These are phyloP conservation scores for Flaveria brownii DNA, from an alignment of 129 eudicot species.

Conservation along the genomic window DNA sequence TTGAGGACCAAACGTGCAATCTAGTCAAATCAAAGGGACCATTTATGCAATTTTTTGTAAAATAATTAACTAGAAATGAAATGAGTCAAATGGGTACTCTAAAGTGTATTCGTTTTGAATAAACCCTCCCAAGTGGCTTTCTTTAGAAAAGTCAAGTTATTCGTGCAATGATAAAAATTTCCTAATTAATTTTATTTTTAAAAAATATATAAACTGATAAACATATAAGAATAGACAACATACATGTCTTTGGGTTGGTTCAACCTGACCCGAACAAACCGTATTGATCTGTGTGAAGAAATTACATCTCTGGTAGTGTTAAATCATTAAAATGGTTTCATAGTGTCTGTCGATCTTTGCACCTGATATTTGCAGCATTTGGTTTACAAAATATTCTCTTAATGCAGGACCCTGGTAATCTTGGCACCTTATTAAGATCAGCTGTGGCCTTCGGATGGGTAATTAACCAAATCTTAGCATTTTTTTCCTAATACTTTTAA, in stretches of 20 bases:
- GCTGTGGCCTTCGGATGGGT: conserved; percentile 94
- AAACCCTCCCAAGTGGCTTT: neutral
- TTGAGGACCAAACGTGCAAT: too few relatives aligned
- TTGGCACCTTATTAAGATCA: conserved; percentile 90
- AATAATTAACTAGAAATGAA: neutral
- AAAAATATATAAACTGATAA: too few relatives aligned
- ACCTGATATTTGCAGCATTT: conserved; percentile 19
- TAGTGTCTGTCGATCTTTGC: conserved; percentile 2
- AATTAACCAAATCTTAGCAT: conserved; percentile 23
- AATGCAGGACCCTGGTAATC: conserved; percentile 95
- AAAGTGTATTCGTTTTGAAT: too few relatives aligned
- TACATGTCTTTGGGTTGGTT: neutral
- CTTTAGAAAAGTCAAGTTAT: too few relatives aligned
- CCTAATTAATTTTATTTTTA: too few relatives aligned
- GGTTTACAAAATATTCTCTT: conserved; percentile 25
- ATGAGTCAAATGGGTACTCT: neutral
- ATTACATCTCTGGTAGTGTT: neutral
- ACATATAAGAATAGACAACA: neutral
- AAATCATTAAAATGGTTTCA: neutral
- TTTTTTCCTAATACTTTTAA: neutral
- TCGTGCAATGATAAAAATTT: neutral
- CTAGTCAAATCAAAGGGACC: too few relatives aligned
- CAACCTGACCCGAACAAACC: neutral
- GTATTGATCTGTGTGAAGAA: neutral
- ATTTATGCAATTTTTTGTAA: too few relatives aligned